Conservation (phyloP, 805 yeast species). For the Saccharomycopsis vini region DNA sequence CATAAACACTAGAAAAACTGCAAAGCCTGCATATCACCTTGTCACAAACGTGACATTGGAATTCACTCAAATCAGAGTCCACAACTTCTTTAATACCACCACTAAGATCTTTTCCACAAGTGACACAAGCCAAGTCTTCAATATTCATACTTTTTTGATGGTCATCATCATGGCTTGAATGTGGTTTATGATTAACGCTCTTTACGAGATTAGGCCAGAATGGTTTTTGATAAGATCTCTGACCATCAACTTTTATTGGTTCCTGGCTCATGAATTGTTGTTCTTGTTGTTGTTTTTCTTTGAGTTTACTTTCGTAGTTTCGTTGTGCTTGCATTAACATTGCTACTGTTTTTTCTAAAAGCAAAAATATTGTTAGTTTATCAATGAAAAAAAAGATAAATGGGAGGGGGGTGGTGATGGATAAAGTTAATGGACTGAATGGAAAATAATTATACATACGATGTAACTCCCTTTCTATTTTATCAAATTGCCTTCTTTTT, state of each 20-base stretch:
- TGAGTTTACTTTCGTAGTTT: slow-evolving; percentile 4
- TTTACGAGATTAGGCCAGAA: slow-evolving; percentile 8
- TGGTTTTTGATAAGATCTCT: slow-evolving; percentile 7
- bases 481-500: slow-evolving; percentile 4
- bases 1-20: slow-evolving; percentile 7
- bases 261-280: slow-evolving; percentile 2
- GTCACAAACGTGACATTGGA: slow-evolving; percentile 5
- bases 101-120: slow-evolving; percentile 10
- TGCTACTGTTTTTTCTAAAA: slow-evolving; percentile 8
- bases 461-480: slow-evolving; percentile 10
- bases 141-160: too few relatives aligned
- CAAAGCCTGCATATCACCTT: slow-evolving; percentile 14
- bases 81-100: not conserved
- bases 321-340: slow-evolving; percentile 10
- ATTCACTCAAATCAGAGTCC: not conserved
- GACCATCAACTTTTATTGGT: not conserved
- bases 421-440: too few relatives aligned
- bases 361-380: not conserved
- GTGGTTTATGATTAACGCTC: not conserved
- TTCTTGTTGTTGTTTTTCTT: slow-evolving; percentile 1
- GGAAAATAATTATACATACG: slow-evolving; percentile 3
- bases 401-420: not conserved
- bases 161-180: not conserved
- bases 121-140: too few relatives aligned
- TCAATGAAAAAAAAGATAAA: not conserved